Percentiles rank a stretch among this genome's conserved stretches.
Conservation (phyloP, 495 filamentous ascomycete genomes). For the Daldinia childiae region DNA sequence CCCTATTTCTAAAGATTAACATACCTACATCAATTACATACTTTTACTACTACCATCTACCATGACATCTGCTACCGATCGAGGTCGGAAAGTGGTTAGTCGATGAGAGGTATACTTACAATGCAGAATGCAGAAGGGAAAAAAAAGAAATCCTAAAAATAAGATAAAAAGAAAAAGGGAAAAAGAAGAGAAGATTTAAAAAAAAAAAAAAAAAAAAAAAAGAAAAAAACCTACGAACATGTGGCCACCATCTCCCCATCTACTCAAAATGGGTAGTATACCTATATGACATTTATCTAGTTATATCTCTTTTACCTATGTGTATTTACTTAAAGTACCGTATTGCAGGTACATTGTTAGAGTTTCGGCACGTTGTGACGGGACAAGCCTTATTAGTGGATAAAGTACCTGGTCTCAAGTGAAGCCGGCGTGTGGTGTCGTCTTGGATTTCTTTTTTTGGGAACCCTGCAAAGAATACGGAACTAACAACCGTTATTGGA, state of each 20-base stretch:
- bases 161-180: not conserved
- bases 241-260: not conserved
- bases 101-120: conserved; percentile 11
- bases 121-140: conserved; percentile 14
- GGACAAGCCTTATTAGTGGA: conserved; percentile 40
- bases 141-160: not conserved
- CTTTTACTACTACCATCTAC: conserved; percentile 25
- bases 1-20: conserved; percentile 29
- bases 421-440: conserved; percentile 17
- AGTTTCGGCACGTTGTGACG: conserved; percentile 9
- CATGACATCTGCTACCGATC: conserved; percentile 26
- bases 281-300: not conserved
- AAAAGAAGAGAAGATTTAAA: not conserved
- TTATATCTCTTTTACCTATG: conserved; percentile 1
- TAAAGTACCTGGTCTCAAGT: conserved; percentile 18
- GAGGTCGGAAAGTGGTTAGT: conserved; percentile 30
- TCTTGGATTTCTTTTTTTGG: conserved; percentile 12
- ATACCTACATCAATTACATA: conserved; percentile 27
- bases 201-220: not conserved
- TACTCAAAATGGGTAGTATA: not conserved
- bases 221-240: conserved; percentile 2
- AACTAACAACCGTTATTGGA: conserved; percentile 38
- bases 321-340: not conserved
- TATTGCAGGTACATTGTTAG: conserved; percentile 15
- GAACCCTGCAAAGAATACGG: conserved; percentile 28